These are phyloP conservation scores for Colletotrichum cordylinicola DNA, from an alignment of 2,329 filamentous ascomycete genomes.

Conservation along the genomic window DNA sequence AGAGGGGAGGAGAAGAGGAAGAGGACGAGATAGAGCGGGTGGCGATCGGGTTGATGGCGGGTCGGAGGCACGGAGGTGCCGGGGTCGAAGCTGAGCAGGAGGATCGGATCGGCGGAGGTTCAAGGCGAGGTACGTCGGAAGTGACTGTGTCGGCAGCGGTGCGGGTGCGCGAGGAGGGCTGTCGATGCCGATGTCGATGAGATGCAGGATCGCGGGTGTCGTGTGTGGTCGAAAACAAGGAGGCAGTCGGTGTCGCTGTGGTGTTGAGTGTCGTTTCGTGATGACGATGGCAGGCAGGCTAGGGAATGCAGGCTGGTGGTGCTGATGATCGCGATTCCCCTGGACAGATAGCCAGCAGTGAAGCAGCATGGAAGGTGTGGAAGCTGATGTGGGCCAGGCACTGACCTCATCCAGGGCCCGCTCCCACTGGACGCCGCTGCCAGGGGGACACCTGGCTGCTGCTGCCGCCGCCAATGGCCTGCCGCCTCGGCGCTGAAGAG, in stretches of 20 bases:
- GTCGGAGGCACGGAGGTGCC: slow-evolving; percentile 1
- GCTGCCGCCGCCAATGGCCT: neutral
- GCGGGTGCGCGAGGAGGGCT: neutral
- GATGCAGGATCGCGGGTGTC: neutral
- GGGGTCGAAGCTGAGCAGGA: neutral
- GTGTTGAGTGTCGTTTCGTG: neutral
- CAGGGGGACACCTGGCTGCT: slow-evolving; percentile 7
- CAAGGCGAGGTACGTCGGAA: neutral
- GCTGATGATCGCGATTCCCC: slow-evolving; percentile 12
- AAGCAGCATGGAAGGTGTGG: neutral
- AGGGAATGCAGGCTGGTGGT: neutral
- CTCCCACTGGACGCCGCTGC: neutral
- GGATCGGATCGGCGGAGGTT: neutral
- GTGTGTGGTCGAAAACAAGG: neutral
- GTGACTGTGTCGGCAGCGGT: neutral
- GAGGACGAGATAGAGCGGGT: neutral
- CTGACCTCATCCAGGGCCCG: slow-evolving; percentile 19
- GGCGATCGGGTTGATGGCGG: neutral
- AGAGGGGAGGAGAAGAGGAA: neutral
- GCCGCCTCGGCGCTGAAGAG: slow-evolving; percentile 9
- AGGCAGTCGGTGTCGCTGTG: neutral
- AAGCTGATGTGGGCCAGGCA: slow-evolving; percentile 22
- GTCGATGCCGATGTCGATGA: neutral
- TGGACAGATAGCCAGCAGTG: slow-evolving; percentile 8
- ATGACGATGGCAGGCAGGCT: neutral